Evolutionary conservation across 139 green algal species (phyloP).

Genomic region (Protoeuglena noctilucae): DNA sequence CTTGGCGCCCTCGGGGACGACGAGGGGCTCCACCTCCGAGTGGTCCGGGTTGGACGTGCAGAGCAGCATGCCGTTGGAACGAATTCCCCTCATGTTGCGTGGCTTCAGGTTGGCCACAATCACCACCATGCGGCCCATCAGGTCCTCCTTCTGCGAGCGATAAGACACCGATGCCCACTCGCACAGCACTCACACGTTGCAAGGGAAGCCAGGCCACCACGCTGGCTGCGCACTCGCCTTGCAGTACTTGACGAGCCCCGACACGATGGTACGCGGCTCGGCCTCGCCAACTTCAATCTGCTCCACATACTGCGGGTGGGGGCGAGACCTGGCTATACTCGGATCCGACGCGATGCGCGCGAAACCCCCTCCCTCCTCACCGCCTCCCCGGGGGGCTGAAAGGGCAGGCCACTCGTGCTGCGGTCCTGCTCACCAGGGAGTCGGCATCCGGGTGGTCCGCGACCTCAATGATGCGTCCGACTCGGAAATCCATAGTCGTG

Average conservation of each 20-base stretch:
- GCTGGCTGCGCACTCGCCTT: background rate
- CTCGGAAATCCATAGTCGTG: slow-evolving; percentile 31
- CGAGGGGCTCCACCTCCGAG: slow-evolving; percentile 54
- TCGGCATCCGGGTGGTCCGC: slow-evolving; percentile 53
- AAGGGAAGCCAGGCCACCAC: background rate
- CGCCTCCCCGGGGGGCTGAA: background rate
- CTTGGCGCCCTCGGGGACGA: slow-evolving; percentile 33
- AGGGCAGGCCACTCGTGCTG: background rate
- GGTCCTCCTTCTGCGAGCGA: background rate
- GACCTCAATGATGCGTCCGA: slow-evolving; percentile 41
- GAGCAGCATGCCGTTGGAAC: slow-evolving; percentile 68
- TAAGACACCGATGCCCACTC: too few relatives aligned
- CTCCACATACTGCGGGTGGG: slow-evolving; percentile 56
- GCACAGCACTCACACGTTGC: too few relatives aligned
- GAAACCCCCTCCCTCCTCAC: too few relatives aligned
- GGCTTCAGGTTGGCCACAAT: slow-evolving; percentile 75
- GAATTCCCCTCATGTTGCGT: slow-evolving; percentile 57
- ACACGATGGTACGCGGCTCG: slow-evolving; percentile 63
- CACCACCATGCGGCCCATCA: slow-evolving; percentile 42
- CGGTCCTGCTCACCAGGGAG: slow-evolving; percentile 6
- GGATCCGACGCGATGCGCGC: background rate
- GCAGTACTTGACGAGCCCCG: slow-evolving; percentile 63
- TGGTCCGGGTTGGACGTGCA: slow-evolving; percentile 53
- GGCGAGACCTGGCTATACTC: background rate
- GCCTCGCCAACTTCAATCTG: slow-evolving; percentile 66